A percentile compares a stretch with the other conserved stretches of the same genome.
phyloP scores from a whole-genome alignment of 352 stramenopile species.

The Phytophthora idaei region DNA sequence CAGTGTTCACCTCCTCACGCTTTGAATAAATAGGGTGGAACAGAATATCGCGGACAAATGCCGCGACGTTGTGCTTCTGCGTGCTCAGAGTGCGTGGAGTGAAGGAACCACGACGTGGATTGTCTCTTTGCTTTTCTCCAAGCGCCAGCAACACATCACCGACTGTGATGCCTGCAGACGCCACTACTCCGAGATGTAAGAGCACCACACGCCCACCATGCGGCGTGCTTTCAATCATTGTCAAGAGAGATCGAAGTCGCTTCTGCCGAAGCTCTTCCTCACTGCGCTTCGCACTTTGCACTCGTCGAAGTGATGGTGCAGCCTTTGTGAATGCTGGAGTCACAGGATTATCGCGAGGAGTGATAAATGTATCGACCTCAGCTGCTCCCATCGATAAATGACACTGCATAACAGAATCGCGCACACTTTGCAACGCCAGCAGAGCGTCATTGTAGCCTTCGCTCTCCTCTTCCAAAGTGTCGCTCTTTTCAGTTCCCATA shows the following conservation, averaged over 20 bases:
- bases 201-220: conserved; percentile 63
- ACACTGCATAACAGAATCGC: conserved; percentile 69
- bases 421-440: conserved; percentile 59
- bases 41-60: conserved; percentile 78
- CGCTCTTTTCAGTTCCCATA: conserved; percentile 26
- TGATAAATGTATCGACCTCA: conserved; percentile 34
- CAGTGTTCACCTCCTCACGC: conserved; percentile 44
- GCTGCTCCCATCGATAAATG: conserved; percentile 53
- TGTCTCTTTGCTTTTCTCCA: conserved; percentile 62
- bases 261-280: conserved; percentile 47
- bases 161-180: conserved; percentile 46
- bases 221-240: conserved; percentile 57
- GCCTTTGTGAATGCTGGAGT: conserved; percentile 14
- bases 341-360: conserved; percentile 4
- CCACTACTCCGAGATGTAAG: conserved; percentile 65
- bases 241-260: conserved; percentile 45
- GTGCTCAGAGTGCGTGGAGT: conserved; percentile 31
- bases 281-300: conserved; percentile 29
- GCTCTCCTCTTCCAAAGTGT: conserved; percentile 34
- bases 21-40: conserved; percentile 79
- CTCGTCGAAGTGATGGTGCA: conserved; percentile 39
- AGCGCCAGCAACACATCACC: conserved; percentile 61
- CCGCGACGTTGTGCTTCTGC: conserved; percentile 56
- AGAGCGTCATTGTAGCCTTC: conserved; percentile 61
- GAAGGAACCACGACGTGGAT: conserved; percentile 27